Conservation (phyloP, 2,329 filamentous ascomycete species). For the Talaromyces sp. region DNA sequence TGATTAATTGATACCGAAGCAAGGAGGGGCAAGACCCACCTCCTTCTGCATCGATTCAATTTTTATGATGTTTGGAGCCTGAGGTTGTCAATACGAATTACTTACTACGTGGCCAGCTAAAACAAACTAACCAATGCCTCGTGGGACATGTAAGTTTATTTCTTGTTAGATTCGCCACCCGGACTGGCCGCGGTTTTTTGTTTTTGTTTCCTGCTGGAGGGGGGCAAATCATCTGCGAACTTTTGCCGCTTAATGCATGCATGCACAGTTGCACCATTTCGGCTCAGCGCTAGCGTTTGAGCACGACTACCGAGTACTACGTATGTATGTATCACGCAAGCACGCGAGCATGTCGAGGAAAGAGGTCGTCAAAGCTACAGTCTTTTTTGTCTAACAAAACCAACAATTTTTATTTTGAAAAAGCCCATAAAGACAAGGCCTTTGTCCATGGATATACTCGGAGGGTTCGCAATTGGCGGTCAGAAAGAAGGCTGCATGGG, state of each 20-base stretch:
- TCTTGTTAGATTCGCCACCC: neutral
- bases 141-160: neutral
- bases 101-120: neutral
- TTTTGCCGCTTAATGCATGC: neutral
- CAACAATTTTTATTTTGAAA: too few species aligned
- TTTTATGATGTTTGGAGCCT: neutral
- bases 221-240: neutral
- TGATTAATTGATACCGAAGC: neutral
- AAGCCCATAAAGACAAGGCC: neutral
- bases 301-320: neutral
- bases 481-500: neutral
- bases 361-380: neutral
- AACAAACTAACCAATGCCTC: neutral
- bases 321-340: neutral
- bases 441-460: neutral
- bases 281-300: neutral
- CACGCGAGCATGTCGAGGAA: neutral
- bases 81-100: neutral
- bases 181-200: neutral
- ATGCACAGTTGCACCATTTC: neutral
- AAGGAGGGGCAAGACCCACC: neutral
- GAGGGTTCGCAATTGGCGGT: neutral
- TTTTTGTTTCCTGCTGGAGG: neutral
- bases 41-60: neutral
- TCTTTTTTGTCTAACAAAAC: neutral